Percentiles rank a stretch among this genome's conserved stretches.
These are phyloP conservation scores for Pyronema omphalodes DNA, from an alignment of 495 filamentous ascomycete genomes.

Conservation along the genomic window DNA sequence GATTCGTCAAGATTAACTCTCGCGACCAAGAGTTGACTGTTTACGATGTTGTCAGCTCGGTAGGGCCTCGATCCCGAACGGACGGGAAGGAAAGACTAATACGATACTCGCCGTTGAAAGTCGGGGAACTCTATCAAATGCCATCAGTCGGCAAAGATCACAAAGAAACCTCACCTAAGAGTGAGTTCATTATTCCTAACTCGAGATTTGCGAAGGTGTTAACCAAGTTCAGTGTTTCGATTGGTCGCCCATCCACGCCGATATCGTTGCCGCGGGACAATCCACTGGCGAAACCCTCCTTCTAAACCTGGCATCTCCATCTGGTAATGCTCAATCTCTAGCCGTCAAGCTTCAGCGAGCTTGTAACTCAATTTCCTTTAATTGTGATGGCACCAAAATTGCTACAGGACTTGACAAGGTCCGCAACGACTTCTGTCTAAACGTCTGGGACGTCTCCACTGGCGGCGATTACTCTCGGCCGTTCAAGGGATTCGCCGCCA, in stretches of 20 bases:
- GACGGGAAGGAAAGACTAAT: background rate
- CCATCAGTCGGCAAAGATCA: conserved; percentile 49
- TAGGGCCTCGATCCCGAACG: conserved; percentile 4
- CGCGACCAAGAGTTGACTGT: conserved; percentile 60
- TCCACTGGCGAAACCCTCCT: conserved; percentile 69
- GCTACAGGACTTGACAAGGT: conserved; percentile 82
- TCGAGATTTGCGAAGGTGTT: background rate
- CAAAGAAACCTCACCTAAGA: conserved; percentile 66
- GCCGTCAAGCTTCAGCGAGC: conserved; percentile 68
- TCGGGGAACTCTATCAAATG: conserved; percentile 41
- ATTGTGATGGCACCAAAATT: conserved; percentile 45
- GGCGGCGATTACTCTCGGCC: conserved; percentile 36
- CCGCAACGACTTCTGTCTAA: conserved; percentile 78
- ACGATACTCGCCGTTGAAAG: background rate
- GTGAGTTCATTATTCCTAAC: conserved; percentile 20
- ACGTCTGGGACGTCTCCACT: conserved; percentile 75
- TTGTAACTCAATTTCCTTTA: conserved; percentile 86
- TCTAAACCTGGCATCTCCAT: conserved; percentile 51
- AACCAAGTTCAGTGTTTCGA: conserved; percentile 42
- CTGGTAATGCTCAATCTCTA: conserved; percentile 36
- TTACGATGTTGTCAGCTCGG: conserved; percentile 49
- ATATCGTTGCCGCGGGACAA: conserved; percentile 69
- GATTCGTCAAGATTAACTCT: conserved; percentile 73
- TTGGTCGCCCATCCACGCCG: conserved; percentile 61
- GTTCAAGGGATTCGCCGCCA: conserved; percentile 52